Evolutionary conservation across 202 grass and related monocot species (phyloP), one percentile per base, ranked within the genome.

Genomic region (Zoysia matrella): DNA sequence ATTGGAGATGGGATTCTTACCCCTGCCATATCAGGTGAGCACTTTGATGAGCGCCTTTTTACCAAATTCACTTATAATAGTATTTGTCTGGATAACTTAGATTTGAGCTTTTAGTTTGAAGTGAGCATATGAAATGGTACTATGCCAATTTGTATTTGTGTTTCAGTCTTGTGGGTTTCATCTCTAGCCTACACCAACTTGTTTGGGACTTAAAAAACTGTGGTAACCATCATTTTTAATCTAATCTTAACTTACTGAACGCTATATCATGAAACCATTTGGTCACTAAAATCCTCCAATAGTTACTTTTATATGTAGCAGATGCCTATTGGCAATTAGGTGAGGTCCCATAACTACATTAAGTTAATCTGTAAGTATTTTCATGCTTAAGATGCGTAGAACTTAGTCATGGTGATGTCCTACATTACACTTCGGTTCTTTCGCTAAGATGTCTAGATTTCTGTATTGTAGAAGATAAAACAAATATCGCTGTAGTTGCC

Each of bases 1-100:
- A 85, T 94, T 85, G 92, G 92, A 79, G 92, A 94, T 94, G 92
- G 92, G 64, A 91, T 94, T 60, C 92, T 94, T 70, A 94, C 89
- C 84, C 92, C 89, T 76, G 92, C 88, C 40, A 91, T 94, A 86
- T 94, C 92, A 87, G 92, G 92, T 86, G 8, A 47, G 14, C 52
- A 30, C 22, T 0, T 71, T 2, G 48, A 63, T 80, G 9, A 69
- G 22, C 11, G 30, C 11, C 60, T 45, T 80, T 65, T 7, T 76
- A 60, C 49, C 40, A 85, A 2, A 60, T 65, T 66, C 79, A 36
- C 6, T 60, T 7, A 77, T 22, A 30, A 30, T 36, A 10, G 52
- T 75, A 58, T 62, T 69, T 14, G 10, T 56, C 15, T 44, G 6
- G 4, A 44, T 15, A 80, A 43, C 8, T 8, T 56, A 7, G 53